Evolutionary conservation across 1,284 basidiomycete genomes (phyloP), one percentile per base, ranked within the genome.

Genomic region (Marasmius fiardii): DNA sequence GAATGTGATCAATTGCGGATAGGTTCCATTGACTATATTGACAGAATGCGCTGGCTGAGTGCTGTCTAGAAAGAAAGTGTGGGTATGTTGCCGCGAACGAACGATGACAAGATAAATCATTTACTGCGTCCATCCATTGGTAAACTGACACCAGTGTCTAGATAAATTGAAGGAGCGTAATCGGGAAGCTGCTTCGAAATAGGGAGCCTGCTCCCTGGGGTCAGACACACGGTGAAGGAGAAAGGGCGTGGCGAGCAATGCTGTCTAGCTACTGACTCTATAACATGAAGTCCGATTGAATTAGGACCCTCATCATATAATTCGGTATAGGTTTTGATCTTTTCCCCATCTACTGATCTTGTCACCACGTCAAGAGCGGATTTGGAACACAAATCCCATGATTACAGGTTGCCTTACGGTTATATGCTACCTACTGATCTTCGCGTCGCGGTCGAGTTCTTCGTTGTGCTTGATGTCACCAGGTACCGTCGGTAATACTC

Each of bases 21-120:
- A 68, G 4, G 73, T 77, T 43, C 74, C 77, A 47, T 71, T 69
- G 39, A 78, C 69, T 49, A 76, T 74, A 51, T 77, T 76, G 6
- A 69, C 63, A 18, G 66, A 63, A 20, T 47, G 26, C 14, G 31
- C 39, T 28, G 51, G 18, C 35, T 43, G 33, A 24, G 37, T 26
- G 43, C 31, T 24, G 43, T 43, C 53, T 52, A 39, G 14, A 31
- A 16, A 23, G 14, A 14, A 31, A 11, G 23, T 50, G 5, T 28
- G 14, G 10, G 14, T n/a, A 23, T 18, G 12, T 26, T 21, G 11
- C 14, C 5, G 26, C 24, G 10, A 24, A 21, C 45, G 6, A 28
- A 12, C 26, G 11, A 18, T 8, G n/a, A 26, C 20, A n/a, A 16
- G 28, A 26, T 21, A n/a, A 14, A 33, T 34, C 23, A 48, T 35